These are phyloP conservation scores for Fusarium algeriense DNA, from an alignment of 2,329 filamentous ascomycete species.

Conservation along the genomic window DNA sequence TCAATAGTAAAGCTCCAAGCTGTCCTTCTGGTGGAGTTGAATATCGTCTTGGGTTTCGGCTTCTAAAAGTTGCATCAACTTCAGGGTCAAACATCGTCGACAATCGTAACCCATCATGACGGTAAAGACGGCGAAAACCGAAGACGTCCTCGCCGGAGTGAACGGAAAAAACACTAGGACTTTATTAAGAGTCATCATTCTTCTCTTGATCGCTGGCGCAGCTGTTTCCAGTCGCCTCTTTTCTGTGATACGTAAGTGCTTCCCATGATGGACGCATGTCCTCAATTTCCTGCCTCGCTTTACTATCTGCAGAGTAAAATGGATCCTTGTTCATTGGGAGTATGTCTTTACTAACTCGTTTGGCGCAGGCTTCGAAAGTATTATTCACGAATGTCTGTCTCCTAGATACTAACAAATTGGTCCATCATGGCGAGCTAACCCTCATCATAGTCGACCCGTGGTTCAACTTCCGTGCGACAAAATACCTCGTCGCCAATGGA, in stretches of 20 bases:
- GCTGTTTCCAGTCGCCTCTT: conserved; percentile 95
- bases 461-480: conserved; percentile 99
- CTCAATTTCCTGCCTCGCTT: not conserved
- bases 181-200: conserved; percentile 88
- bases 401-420: conserved; percentile 20
- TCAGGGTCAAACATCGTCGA: conserved; percentile 47
- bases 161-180: conserved; percentile 85
- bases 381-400: conserved; percentile 97
- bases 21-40: conserved; percentile 55
- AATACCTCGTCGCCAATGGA: conserved; percentile 95
- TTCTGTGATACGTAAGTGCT: conserved; percentile 90
- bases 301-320: not conserved
- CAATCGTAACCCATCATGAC: conserved; percentile 58
- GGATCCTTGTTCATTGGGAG: not conserved
- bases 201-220: conserved; percentile 89
- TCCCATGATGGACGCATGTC: conserved; percentile 17
- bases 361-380: conserved; percentile 88
- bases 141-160: conserved; percentile 77
- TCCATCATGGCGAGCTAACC: conserved; percentile 44
- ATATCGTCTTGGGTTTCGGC: conserved; percentile 44
- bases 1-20: conserved; percentile 58
- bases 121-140: conserved; percentile 56
- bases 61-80: conserved; percentile 53
- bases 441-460: conserved; percentile 86
- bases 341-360: conserved; percentile 49